These are phyloP conservation scores for Sporothrix brunneoviolacea DNA, from an alignment of 2,329 filamentous ascomycete genomes.

Conservation along the genomic window DNA sequence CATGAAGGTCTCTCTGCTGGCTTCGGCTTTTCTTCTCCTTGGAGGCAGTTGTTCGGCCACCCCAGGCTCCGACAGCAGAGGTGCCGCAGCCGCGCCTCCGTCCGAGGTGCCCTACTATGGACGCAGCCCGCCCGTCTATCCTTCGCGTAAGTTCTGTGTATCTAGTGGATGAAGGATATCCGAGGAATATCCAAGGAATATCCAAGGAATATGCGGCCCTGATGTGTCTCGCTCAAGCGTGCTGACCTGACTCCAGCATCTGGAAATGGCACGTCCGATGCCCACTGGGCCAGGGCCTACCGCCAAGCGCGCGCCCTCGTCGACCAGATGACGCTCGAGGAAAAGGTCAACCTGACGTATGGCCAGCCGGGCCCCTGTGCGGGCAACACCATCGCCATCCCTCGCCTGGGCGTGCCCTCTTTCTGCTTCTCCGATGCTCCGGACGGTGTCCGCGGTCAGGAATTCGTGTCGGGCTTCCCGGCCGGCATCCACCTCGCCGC, in stretches of 20 bases:
- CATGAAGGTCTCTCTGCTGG: background rate
- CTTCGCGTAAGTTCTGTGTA: slow-evolving; percentile 24
- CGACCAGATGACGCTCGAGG: slow-evolving; percentile 32
- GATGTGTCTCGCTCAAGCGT: too few species aligned
- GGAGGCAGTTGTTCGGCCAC: background rate
- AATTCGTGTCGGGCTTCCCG: slow-evolving; percentile 45
- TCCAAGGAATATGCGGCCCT: too few species aligned
- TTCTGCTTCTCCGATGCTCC: slow-evolving; percentile 41
- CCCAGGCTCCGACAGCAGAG: background rate
- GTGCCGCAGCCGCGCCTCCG: background rate
- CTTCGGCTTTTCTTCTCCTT: slow-evolving; percentile 1
- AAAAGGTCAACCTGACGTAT: slow-evolving; percentile 34
- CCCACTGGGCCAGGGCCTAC: slow-evolving; percentile 31
- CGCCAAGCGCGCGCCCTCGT: slow-evolving; percentile 29
- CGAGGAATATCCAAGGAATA: too few species aligned
- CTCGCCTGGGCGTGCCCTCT: slow-evolving; percentile 35
- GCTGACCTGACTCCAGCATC: slow-evolving; percentile 22
- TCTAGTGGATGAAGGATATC: too few species aligned
- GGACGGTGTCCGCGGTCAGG: slow-evolving; percentile 27
- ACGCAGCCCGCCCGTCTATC: slow-evolving; percentile 29
- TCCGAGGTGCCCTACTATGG: slow-evolving; percentile 28
- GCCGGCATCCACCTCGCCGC: slow-evolving; percentile 63
- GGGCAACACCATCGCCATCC: slow-evolving; percentile 27
- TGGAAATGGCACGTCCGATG: slow-evolving; percentile 24
- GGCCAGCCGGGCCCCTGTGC: slow-evolving; percentile 28